Conservation (phyloP, 1,284 basidiomycete species). For the Apiotrichum veenhuisii region DNA sequence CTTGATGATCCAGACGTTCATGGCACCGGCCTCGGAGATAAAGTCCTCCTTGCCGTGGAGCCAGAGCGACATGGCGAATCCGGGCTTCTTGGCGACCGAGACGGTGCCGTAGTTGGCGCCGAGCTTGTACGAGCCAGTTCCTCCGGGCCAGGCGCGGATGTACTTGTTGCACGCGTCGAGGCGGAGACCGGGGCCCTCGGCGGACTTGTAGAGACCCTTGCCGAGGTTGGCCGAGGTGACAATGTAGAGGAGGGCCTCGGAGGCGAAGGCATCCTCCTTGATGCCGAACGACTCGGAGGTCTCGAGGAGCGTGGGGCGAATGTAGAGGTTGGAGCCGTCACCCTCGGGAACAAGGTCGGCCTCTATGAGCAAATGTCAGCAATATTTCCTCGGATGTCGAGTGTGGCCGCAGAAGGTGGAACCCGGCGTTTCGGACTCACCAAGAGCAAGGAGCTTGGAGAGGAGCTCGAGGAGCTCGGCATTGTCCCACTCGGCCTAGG, state of each 20-base stretch:
- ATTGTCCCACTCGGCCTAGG: constrained; percentile 43
- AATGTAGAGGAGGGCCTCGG: constrained; percentile 43
- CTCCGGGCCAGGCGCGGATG: constrained; percentile 47
- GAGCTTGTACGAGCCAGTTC: constrained; percentile 44
- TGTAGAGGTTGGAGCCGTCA: constrained; percentile 45
- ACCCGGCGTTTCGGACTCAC: no score
- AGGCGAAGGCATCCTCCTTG: constrained; percentile 42
- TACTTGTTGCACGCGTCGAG: constrained; percentile 43
- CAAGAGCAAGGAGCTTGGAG: constrained; percentile 39
- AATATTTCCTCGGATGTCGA: neutral
- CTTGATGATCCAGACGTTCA: constrained; percentile 47
- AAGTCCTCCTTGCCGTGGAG: constrained; percentile 43
- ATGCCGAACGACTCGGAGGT: constrained; percentile 46
- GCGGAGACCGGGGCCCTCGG: constrained; percentile 31
- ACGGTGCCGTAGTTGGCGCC: constrained; percentile 48
- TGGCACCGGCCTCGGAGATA: constrained; percentile 45
- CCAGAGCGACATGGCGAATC: constrained; percentile 47
- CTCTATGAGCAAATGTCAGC: constrained; percentile 10
- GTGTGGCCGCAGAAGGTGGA: neutral
- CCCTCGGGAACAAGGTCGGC: constrained; percentile 30
- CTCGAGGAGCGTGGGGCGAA: constrained; percentile 46
- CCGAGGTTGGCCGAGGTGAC: constrained; percentile 45
- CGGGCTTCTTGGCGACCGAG: constrained; percentile 41
- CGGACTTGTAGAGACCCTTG: constrained; percentile 36
- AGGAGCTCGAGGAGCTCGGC: constrained; percentile 40